Percentiles rank a stretch among this genome's conserved stretches.
phyloP scores from a whole-genome alignment of 1,284 basidiomycete species.

The Inonotus hispidus region DNA sequence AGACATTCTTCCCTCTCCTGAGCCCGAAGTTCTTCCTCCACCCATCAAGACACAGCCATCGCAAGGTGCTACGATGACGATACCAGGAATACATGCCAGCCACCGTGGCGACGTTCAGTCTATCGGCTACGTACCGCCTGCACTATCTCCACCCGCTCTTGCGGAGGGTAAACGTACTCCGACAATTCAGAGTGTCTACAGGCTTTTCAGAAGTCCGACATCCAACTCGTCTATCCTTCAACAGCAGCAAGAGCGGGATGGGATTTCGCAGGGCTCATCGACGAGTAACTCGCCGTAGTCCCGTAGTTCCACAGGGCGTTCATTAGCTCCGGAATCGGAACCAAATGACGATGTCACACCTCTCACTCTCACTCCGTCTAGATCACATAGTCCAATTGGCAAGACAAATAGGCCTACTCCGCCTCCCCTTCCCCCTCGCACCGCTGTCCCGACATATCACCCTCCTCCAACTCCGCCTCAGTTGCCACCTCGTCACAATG shows the following conservation, averaged over 20 bases:
- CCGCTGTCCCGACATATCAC: neutral
- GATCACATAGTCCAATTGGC: slow-evolving; percentile 12
- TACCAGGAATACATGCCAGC: slow-evolving; percentile 74
- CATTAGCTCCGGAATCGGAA: slow-evolving; percentile 5
- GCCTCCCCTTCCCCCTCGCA: slow-evolving; percentile 56
- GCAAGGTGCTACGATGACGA: slow-evolving; percentile 69
- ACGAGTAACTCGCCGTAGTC: slow-evolving; percentile 26
- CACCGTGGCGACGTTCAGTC: slow-evolving; percentile 77
- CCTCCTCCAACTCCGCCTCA: slow-evolving; percentile 8
- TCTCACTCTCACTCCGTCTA: slow-evolving; percentile 8
- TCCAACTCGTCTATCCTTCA: slow-evolving; percentile 21
- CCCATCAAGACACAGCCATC: slow-evolving; percentile 66
- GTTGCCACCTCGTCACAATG: neutral
- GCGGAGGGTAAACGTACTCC: slow-evolving; percentile 42
- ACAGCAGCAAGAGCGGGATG: slow-evolving; percentile 25
- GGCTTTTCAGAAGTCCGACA: slow-evolving; percentile 57
- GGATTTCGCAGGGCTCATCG: slow-evolving; percentile 22
- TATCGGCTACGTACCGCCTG: slow-evolving; percentile 62
- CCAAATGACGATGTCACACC: slow-evolving; percentile 18
- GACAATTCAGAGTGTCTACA: slow-evolving; percentile 56
- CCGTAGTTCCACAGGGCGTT: slow-evolving; percentile 5
- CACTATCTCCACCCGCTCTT: slow-evolving; percentile 29
- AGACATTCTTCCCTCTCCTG: neutral
- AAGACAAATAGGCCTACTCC: slow-evolving; percentile 32
- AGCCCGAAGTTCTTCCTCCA: slow-evolving; percentile 28